Conservation (phyloP, 805 yeast species). For the Hemisphaericaspora nanyangensis region DNA sequence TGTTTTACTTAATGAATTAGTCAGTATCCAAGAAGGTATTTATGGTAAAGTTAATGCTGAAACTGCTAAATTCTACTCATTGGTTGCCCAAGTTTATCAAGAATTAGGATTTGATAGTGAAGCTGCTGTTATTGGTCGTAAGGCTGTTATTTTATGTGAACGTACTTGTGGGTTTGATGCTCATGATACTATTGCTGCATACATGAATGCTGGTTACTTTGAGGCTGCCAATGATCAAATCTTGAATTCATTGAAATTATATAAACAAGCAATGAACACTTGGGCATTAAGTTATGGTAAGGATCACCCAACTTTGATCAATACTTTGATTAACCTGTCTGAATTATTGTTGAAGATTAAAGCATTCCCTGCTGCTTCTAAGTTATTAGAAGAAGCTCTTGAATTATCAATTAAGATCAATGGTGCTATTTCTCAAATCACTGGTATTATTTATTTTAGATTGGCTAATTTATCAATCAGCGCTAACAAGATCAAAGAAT, state of each 20-base stretch:
- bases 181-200: slow-evolving; percentile 65
- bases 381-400: slow-evolving; percentile 52
- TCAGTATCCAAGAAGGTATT: slow-evolving; percentile 73
- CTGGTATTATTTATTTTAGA: slow-evolving; percentile 68
- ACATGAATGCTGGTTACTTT: slow-evolving; percentile 68
- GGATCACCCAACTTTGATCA: slow-evolving; percentile 66
- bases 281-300: slow-evolving; percentile 59
- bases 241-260: slow-evolving; percentile 58
- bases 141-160: slow-evolving; percentile 70
- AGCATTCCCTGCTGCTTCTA: slow-evolving; percentile 44
- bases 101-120: slow-evolving; percentile 53
- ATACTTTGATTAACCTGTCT: slow-evolving; percentile 59
- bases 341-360: slow-evolving; percentile 53
- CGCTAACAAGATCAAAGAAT: slow-evolving; percentile 47
- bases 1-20: slow-evolving; percentile 62
- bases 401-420: slow-evolving; percentile 47
- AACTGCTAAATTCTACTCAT: slow-evolving; percentile 65
- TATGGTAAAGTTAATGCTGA: slow-evolving; percentile 79
- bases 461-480: slow-evolving; percentile 46
- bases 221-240: slow-evolving; percentile 61
- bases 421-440: slow-evolving; percentile 57
- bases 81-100: slow-evolving; percentile 63
- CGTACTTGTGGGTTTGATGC: slow-evolving; percentile 80
- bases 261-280: slow-evolving; percentile 54
- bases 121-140: slow-evolving; percentile 64